Conservation (phyloP, 805 yeast species). For the Candida railenensis region DNA sequence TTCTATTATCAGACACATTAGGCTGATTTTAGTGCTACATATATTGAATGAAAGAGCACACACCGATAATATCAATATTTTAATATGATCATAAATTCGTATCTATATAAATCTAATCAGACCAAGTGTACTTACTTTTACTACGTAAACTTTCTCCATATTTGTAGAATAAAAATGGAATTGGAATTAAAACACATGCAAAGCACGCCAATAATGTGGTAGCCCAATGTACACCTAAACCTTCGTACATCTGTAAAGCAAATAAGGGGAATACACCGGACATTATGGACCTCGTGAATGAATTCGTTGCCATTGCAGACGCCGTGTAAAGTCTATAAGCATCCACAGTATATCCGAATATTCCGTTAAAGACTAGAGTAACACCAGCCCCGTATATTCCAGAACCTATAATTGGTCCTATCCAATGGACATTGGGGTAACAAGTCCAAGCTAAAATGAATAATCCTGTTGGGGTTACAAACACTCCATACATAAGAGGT, state of each 20-base stretch:
- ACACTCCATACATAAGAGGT: slow-evolving; percentile 65
- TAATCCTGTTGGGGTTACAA: slow-evolving; percentile 72
- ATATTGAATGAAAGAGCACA: too few relatives aligned
- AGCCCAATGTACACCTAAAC: slow-evolving; percentile 54
- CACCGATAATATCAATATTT: too few relatives aligned
- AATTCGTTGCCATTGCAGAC: slow-evolving; percentile 60
- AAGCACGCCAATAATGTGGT: slow-evolving; percentile 51
- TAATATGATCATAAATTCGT: too few relatives aligned
- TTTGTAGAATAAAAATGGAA: slow-evolving; percentile 52
- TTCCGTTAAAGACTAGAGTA: slow-evolving; percentile 52
- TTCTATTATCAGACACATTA: too few relatives aligned
- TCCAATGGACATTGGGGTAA: slow-evolving; percentile 68
- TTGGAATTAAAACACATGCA: slow-evolving; percentile 51
- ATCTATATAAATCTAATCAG: too few relatives aligned
- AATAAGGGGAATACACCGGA: slow-evolving; percentile 60
- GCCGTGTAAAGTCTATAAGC: slow-evolving; percentile 56
- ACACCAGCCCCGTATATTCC: slow-evolving; percentile 39
- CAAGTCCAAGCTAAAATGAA: slow-evolving; percentile 85
- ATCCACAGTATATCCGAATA: slow-evolving; percentile 56
- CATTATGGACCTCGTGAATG: slow-evolving; percentile 52
- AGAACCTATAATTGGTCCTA: slow-evolving; percentile 49
- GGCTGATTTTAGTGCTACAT: too few relatives aligned
- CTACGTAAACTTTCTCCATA: slow-evolving; percentile 43
- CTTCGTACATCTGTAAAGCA: slow-evolving; percentile 47
- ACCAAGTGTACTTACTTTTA: slow-evolving; percentile 27